Base-by-base conservation (phyloP, 177 flowering plant genomes). In the Tripterygium wilfordii region DNA sequence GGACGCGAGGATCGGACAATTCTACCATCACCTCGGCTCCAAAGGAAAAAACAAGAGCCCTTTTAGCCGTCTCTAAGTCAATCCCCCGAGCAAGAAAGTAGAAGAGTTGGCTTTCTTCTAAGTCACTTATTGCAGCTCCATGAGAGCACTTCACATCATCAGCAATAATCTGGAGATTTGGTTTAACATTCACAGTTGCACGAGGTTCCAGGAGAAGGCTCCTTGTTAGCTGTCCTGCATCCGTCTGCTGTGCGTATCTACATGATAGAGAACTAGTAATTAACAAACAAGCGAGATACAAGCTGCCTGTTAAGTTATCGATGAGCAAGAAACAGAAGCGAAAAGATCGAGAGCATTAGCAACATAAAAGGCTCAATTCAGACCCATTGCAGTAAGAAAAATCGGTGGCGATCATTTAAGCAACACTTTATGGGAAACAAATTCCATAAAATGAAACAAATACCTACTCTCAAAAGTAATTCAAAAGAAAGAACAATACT, bases 111-210 rank as follows among this genome's bases (percentile, higher is more conserved):
- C 78, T 63, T 13, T 82, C 82, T 71, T 89, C 98, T 5, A 92
- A 66, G 57, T 86, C 88, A 45, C 98, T 79, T 35, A 88, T 84
- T 38, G 96, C 85, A 67, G 96, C 96, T 65, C 98, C 96, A 58
- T 92, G 97, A 15, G 91, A 82, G 64, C 98, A 92, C 64, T 80
- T 84, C 9, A 89, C 98, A 48, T 89, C 89, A 56, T 92, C 96
- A 8, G 97, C 96, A 22, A 82, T 68, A 10, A 89, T 88, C 59
- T 88, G 94, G 53, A 89, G 96, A 60, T 86, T 89, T 0, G 98
- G 96, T 53, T 86, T 86, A 32, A 86, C 64, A 57, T 86, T 86
- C 8, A 86, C 96, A 9, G 96, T 80, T 36, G 96, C 95, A 9
- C 82, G 79, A 6, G 91, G 94, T 51, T 69, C 91, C 16, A 92